These are phyloP conservation scores for Magnusiomyces magnusii DNA, from an alignment of 1,139 yeast genomes.

Conservation along the genomic window DNA sequence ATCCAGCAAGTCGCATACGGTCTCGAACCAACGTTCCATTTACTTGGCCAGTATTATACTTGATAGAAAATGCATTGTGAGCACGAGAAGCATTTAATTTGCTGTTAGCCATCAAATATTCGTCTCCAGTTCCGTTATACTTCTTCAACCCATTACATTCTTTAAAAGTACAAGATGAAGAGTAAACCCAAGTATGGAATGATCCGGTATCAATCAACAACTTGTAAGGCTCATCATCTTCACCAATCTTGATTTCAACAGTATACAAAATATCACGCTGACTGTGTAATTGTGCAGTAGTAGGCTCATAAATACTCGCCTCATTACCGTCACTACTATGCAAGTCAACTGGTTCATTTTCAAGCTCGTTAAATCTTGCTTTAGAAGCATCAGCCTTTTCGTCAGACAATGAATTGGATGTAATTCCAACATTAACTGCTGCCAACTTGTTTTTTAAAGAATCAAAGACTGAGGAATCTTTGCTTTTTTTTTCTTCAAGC, in stretches of 20 bases:
- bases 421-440: not conserved
- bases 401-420: not conserved
- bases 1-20: conserved; percentile 38
- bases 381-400: not conserved
- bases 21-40: conserved; percentile 42
- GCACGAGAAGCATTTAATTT: conserved; percentile 23
- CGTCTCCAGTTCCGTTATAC: conserved; percentile 22
- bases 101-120: conserved; percentile 29
- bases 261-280: conserved; percentile 22
- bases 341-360: not conserved
- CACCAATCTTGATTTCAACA: conserved; percentile 26
- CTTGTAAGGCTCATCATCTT: conserved; percentile 32
- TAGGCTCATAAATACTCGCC: not conserved
- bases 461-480: not conserved
- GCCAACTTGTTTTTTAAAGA: not conserved
- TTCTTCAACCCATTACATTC: conserved; percentile 36
- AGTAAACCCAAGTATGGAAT: conserved; percentile 57
- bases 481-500: not conserved
- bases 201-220: conserved; percentile 60
- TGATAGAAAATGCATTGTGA: conserved; percentile 37
- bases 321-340: not conserved
- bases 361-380: not conserved
- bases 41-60: conserved; percentile 51
- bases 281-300: not conserved
- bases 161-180: conserved; percentile 41